These are phyloP conservation scores for Selaginella tamariscina DNA, from an alignment of 75 land plant species.

Conservation along the genomic window DNA sequence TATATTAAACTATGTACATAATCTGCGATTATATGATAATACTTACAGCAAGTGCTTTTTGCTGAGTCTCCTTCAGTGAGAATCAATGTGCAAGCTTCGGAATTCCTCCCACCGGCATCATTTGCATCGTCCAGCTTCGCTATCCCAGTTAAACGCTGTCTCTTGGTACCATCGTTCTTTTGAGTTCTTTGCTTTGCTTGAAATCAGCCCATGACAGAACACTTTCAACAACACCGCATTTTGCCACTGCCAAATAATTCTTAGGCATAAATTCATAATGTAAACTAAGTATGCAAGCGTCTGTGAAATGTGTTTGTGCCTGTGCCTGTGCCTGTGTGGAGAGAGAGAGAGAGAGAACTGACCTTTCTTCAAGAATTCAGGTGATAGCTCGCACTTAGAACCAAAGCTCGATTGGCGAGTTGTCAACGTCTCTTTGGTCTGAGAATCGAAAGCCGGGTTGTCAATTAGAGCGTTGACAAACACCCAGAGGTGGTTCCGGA, in stretches of 20 bases:
- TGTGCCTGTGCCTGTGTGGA: no score
- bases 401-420: conserved; percentile 86
- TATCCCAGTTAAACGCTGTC: conserved; percentile 44
- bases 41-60: conserved; percentile 92
- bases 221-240: conserved; percentile 78
- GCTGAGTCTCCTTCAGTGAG: conserved; percentile 99
- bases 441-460: conserved; percentile 99
- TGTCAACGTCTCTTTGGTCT: conserved; percentile 94
- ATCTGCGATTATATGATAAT: no score
- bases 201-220: conserved; percentile 87
- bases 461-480: conserved; percentile 97
- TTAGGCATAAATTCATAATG: background rate
- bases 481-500: conserved; percentile 86
- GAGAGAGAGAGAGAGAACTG: background rate
- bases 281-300: no score
- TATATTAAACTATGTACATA: no score
- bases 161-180: conserved; percentile 93
- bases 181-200: conserved; percentile 88
- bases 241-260: conserved; percentile 36
- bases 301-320: no score
- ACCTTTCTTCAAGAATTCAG: conserved; percentile 81
- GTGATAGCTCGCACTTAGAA: conserved; percentile 68
- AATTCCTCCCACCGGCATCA: conserved; percentile 81
- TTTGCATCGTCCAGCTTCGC: conserved; percentile 90
- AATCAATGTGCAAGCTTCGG: conserved; percentile 83